Evolutionary conservation across 2,329 filamentous ascomycete species (phyloP), one percentile per base, ranked within the genome.

Genomic region (Aspergillus fischeri): DNA sequence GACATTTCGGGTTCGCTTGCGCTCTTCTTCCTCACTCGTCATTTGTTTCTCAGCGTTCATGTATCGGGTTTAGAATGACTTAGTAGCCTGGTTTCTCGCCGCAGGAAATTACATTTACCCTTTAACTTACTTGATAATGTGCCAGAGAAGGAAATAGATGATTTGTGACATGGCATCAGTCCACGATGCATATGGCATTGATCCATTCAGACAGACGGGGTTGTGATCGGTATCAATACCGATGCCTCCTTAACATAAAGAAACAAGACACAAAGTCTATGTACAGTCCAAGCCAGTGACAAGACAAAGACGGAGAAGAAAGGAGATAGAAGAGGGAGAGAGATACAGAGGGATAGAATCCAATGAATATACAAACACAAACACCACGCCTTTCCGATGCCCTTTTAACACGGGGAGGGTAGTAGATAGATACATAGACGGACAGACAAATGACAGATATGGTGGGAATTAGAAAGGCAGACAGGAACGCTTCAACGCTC

Each of bases 401-500:
- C 14, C 5, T 32, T 32, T 14, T 14, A 14, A 32, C 29, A 32
- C 29, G 29, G 4, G 29, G 32, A 17, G 8, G 41, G 41, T 27
- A 27, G 41, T 44, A 10, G n/a, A 21, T 44, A 44, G n/a, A 44
- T 9, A 44, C 8, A 20, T 45, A 45, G 49, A n/a, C n/a, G 35
- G 24, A 28, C 27, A 10, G 24, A 51, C n/a, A 14, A 35, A n/a
- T n/a, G n/a, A 25, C 20, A 41, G 29, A 47, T 25, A 47, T 20
- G 44, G 5, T 24, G 21, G 24, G 44, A 27, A 14, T 49, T 38
- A 49, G 27, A 38, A 55, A 24, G n/a, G 9, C 20, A 35, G 28
- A 49, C 28, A 35, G 24, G 32, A 52, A 59, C 54, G 54, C 57
- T 56, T 59, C 49, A 59, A 59, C 54, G 57, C 49, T 59, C 57